Evolutionary conservation across 2,329 filamentous ascomycete genomes (phyloP).

Genomic region (Aspergillus aculeatinus): DNA sequence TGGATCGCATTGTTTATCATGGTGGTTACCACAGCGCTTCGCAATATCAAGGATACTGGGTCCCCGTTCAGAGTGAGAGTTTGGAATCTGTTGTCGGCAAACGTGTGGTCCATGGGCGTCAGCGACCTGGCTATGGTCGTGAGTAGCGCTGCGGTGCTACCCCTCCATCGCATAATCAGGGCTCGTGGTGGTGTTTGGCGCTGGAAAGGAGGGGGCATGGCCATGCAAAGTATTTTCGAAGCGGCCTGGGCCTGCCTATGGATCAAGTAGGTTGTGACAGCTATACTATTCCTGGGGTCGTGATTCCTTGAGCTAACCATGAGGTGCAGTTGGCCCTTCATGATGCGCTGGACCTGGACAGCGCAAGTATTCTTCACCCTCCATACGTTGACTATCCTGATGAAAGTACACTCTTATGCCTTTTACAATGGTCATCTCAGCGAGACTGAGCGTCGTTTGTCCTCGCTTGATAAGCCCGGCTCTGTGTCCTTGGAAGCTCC

Average conservation of each 20-base stretch:
- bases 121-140: constrained; percentile 84
- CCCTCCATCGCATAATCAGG: constrained; percentile 69
- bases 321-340: constrained; percentile 66
- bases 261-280: constrained; percentile 57
- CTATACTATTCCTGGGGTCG: background rate
- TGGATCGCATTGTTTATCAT: constrained; percentile 97
- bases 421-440: constrained; percentile 97
- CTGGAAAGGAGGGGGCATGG: constrained; percentile 77
- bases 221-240: constrained; percentile 81
- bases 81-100: constrained; percentile 83
- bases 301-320: constrained; percentile 21
- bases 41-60: constrained; percentile 92
- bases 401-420: constrained; percentile 99
- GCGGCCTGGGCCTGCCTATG: constrained; percentile 75
- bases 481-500: constrained; percentile 64
- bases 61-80: constrained; percentile 81
- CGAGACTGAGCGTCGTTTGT: constrained; percentile 78
- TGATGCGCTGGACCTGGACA: constrained; percentile 92
- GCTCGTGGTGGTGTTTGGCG: constrained; percentile 57
- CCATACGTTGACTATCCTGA: constrained; percentile 85
- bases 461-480: constrained; percentile 75
- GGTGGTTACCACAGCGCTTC: constrained; percentile 89
- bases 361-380: constrained; percentile 92
- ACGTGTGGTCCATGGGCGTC: constrained; percentile 81
- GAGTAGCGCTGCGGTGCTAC: constrained; percentile 69